Conservation (phyloP, 2,329 filamentous ascomycete genomes). For the Scedosporium aurantiacum region DNA sequence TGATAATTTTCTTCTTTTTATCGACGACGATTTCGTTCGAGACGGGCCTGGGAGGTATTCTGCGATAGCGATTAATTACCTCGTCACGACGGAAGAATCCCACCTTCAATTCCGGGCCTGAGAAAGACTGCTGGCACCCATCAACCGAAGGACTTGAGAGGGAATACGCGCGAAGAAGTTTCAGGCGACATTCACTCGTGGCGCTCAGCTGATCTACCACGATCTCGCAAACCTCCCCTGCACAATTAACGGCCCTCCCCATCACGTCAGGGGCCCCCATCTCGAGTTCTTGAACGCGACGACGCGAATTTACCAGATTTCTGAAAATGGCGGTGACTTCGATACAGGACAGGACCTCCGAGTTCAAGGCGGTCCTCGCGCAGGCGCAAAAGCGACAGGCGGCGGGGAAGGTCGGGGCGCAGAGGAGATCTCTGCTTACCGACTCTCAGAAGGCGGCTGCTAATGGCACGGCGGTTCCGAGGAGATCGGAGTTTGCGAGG, state of each 20-base stretch:
- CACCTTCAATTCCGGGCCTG: not conserved
- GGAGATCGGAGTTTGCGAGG: constrained; percentile 83
- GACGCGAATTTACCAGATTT: not conserved
- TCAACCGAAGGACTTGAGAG: not conserved
- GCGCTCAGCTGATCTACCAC: too few relatives aligned
- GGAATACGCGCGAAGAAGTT: not conserved
- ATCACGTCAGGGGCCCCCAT: not conserved
- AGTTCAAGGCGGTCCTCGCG: constrained; percentile 84
- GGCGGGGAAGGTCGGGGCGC: constrained; percentile 63
- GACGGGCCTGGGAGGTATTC: not conserved
- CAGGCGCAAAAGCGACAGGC: constrained; percentile 75
- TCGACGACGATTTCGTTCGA: not conserved
- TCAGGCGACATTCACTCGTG: too few relatives aligned
- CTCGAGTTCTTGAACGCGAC: not conserved
- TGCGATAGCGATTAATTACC: not conserved
- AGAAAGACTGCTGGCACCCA: not conserved
- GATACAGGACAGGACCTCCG: constrained; percentile 91
- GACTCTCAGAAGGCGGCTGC: constrained; percentile 59
- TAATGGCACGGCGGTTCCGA: constrained; percentile 40
- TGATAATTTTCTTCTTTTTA: not conserved
- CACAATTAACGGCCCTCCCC: not conserved
- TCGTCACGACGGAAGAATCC: not conserved
- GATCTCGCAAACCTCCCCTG: not conserved
- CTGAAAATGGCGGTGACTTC: constrained; percentile 50
- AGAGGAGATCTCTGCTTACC: constrained; percentile 69